Evolutionary conservation across 495 filamentous ascomycete species (phyloP), one percentile per base, ranked within the genome.

Genomic region (Penicillium paradoxum): DNA sequence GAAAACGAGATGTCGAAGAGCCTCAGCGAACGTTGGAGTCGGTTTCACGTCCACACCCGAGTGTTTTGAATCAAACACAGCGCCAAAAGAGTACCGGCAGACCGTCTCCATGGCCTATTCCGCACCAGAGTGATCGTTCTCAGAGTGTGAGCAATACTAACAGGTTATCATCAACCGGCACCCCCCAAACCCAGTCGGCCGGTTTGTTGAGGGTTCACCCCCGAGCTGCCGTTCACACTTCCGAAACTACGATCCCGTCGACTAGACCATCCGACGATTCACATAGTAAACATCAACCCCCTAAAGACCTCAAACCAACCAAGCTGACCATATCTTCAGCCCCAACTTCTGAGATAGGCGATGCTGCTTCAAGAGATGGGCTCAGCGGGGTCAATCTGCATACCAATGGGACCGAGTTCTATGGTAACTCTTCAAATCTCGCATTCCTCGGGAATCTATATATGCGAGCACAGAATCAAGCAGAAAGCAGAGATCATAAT

Each of bases 331-430:
- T 1, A 9, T 15, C 6, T 14, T 4, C 15, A 51, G 54, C 33
- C 0, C 44, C 55, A n/a, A 13, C 4, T 8, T 55, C 58, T 13
- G 61, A 60, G 33, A 18, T 65, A 14, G 40, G 53, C 11, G 62
- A 65, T 38, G 55, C 58, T 0, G 55, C 62, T 17, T 58, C 55
- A 1, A 54, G 58, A 45, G 62, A 61, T 30, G 62, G 62, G 2
- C 29, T 65, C 25, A 62, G 58, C 41, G 62, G 62, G 13, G 46
- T 65, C 14, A 61, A 65, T 22, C 41, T 65, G 13, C 62, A 65
- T 33, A 65, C 62, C n/a, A 65, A 61, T 30, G 62, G 62, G n/a
- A 65, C 62, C 3, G 58, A 65, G 39, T 65, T 65, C 45, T 65
- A 65, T 38, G 62, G 62, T 9, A 65, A 56, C 21, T 65, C 62